These are phyloP conservation scores for Ophiosphaerella herpotricha DNA, from an alignment of 2,329 filamentous ascomycete species.

Conservation along the genomic window DNA sequence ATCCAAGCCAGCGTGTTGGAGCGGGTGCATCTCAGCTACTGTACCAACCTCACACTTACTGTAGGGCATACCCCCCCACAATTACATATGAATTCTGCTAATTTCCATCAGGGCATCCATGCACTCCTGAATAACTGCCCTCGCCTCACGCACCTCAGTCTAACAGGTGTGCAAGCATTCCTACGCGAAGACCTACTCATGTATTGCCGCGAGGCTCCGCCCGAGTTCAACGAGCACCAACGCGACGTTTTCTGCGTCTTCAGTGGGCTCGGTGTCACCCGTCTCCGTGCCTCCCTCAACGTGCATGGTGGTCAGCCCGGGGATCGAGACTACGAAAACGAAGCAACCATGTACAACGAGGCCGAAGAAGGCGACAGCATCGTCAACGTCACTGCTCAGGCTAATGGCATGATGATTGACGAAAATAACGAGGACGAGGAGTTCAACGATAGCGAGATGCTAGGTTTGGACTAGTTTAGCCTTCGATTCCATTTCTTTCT, in stretches of 20 bases:
- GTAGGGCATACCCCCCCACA: conserved; percentile 57
- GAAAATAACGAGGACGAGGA: conserved; percentile 44
- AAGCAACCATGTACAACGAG: conserved; percentile 38
- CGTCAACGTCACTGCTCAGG: conserved; percentile 42
- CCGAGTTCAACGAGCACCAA: conserved; percentile 95
- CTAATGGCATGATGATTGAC: conserved; percentile 48
- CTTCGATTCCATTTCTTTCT: not conserved
- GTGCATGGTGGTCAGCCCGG: conserved; percentile 33
- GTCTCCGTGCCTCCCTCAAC: conserved; percentile 79
- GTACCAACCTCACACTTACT: conserved; percentile 78
- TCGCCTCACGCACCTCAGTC: conserved; percentile 87
- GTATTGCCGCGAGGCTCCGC: conserved; percentile 85
- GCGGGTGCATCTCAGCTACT: conserved; percentile 95
- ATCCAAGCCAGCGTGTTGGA: conserved; percentile 73
- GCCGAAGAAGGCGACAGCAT: conserved; percentile 42
- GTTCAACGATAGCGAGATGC: conserved; percentile 53
- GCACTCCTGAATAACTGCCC: conserved; percentile 87
- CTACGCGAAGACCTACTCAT: conserved; percentile 79
- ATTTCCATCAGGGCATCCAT: conserved; percentile 74
- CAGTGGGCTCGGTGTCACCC: conserved; percentile 80
- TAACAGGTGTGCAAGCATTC: conserved; percentile 93
- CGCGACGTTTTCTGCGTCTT: conserved; percentile 97
- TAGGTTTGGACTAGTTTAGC: conserved; percentile 37
- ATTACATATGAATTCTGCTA: not conserved
- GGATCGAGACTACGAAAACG: conserved; percentile 24